phyloP scores from a whole-genome alignment of 2,329 filamentous ascomycete genomes.

The Monilinia polystroma region DNA sequence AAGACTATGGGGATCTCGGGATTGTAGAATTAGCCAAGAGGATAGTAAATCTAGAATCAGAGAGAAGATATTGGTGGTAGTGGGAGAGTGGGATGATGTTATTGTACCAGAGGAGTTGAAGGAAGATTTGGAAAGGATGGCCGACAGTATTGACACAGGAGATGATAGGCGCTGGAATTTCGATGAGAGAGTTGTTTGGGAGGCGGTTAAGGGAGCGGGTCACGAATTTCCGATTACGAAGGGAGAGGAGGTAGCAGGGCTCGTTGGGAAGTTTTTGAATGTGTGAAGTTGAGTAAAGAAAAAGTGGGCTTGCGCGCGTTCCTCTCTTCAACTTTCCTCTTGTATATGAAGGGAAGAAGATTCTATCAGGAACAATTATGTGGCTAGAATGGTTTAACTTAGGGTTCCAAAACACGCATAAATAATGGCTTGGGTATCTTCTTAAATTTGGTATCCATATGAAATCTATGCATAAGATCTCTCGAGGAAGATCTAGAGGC shows the following conservation, averaged over 20 bases:
- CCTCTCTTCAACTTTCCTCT: too few species aligned
- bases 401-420: background rate
- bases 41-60: constrained; percentile 41
- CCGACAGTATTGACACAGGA: constrained; percentile 22
- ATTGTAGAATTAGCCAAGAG: background rate
- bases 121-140: constrained; percentile 29
- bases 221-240: constrained; percentile 66
- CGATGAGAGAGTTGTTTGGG: constrained; percentile 50
- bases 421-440: background rate
- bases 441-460: background rate
- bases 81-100: constrained; percentile 48
- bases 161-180: background rate
- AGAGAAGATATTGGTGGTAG: constrained; percentile 52
- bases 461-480: background rate
- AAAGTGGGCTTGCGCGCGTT: too few species aligned
- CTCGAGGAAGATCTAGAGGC: background rate
- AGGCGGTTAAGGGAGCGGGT: constrained; percentile 49
- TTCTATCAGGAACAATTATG: background rate
- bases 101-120: constrained; percentile 48
- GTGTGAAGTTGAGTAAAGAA: background rate
- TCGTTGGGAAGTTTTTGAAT: background rate
- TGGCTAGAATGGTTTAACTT: too few species aligned
- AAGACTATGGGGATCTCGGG: constrained; percentile 41
- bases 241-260: constrained; percentile 41
- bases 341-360: too few species aligned